Conservation (phyloP, 2,329 filamentous ascomycete genomes). For the Colletotrichum plurivorum region DNA sequence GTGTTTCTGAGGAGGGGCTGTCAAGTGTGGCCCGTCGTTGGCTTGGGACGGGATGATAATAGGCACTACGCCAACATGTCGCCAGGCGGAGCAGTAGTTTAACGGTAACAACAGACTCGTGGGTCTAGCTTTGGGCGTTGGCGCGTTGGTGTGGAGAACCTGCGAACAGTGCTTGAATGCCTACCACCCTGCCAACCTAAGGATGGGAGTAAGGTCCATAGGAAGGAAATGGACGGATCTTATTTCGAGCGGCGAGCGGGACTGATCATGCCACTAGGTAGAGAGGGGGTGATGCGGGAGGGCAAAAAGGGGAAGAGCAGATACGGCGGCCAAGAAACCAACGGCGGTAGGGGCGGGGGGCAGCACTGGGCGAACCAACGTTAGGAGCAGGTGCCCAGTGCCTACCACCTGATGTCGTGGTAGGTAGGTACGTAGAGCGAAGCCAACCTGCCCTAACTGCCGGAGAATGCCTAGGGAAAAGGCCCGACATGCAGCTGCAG, state of each 20-base stretch:
- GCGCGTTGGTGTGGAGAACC: neutral
- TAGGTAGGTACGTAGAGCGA: too few species aligned
- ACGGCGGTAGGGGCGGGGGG: slow-evolving; percentile 21
- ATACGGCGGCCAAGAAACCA: slow-evolving; percentile 18
- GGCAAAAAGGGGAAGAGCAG: slow-evolving; percentile 18
- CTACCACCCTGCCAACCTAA: too few species aligned
- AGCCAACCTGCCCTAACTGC: slow-evolving; percentile 17
- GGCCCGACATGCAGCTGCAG: slow-evolving; percentile 2
- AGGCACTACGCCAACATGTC: too few species aligned
- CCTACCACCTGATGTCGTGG: neutral
- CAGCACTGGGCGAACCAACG: slow-evolving; percentile 10
- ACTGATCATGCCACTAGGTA: slow-evolving; percentile 12
- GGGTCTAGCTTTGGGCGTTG: neutral
- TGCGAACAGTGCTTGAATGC: neutral
- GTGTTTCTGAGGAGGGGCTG: neutral
- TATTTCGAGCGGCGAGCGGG: slow-evolving; percentile 16
- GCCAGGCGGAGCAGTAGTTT: too few species aligned
- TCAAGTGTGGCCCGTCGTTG: too few species aligned
- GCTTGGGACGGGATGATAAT: too few species aligned
- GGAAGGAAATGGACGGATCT: too few species aligned
- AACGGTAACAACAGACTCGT: neutral
- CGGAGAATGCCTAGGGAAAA: slow-evolving; percentile 7
- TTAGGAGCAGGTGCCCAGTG: too few species aligned
- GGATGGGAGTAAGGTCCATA: too few species aligned
- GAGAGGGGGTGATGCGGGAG: neutral